Percentiles rank a stretch among this genome's conserved stretches.
These are phyloP conservation scores for Chaetomium cochliodes DNA, from an alignment of 495 filamentous ascomycete species.

Conservation along the genomic window DNA sequence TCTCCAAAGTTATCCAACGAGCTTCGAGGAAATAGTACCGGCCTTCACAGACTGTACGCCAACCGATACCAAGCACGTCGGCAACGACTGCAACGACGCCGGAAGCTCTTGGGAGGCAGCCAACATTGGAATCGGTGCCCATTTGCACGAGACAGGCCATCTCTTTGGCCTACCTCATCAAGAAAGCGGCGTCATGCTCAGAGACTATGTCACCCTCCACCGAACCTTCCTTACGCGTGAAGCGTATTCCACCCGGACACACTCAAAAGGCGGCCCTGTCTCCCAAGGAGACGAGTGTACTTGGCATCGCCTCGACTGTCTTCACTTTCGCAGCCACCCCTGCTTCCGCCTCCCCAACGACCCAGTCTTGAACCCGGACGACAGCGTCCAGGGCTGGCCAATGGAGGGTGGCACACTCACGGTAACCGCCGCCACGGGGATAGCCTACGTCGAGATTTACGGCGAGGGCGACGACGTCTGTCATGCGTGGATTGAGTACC, in stretches of 20 bases:
- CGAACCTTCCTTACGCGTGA: slow-evolving; percentile 78
- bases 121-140: slow-evolving; percentile 87
- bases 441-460: slow-evolving; percentile 80
- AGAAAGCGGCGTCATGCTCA: slow-evolving; percentile 81
- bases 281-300: slow-evolving; percentile 73
- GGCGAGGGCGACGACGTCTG: slow-evolving; percentile 67
- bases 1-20: slow-evolving; percentile 80
- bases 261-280: slow-evolving; percentile 73
- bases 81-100: slow-evolving; percentile 78
- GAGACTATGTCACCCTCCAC: slow-evolving; percentile 79
- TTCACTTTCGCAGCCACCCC: slow-evolving; percentile 87
- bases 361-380: slow-evolving; percentile 59
- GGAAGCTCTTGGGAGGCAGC: slow-evolving; percentile 91
- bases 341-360: slow-evolving; percentile 86
- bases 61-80: slow-evolving; percentile 76
- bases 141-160: slow-evolving; percentile 86
- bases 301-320: slow-evolving; percentile 85
- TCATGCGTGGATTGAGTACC: slow-evolving; percentile 75
- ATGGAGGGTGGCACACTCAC: slow-evolving; percentile 78
- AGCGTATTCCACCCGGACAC: slow-evolving; percentile 79
- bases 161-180: slow-evolving; percentile 85
- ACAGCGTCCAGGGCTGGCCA: slow-evolving; percentile 83
- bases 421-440: slow-evolving; percentile 74
- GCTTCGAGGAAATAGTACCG: slow-evolving; percentile 80
- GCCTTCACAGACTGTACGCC: slow-evolving; percentile 85